phyloP scores from a whole-genome alignment of 2,329 filamentous ascomycete genomes.

The Sporothrix curviconia region DNA sequence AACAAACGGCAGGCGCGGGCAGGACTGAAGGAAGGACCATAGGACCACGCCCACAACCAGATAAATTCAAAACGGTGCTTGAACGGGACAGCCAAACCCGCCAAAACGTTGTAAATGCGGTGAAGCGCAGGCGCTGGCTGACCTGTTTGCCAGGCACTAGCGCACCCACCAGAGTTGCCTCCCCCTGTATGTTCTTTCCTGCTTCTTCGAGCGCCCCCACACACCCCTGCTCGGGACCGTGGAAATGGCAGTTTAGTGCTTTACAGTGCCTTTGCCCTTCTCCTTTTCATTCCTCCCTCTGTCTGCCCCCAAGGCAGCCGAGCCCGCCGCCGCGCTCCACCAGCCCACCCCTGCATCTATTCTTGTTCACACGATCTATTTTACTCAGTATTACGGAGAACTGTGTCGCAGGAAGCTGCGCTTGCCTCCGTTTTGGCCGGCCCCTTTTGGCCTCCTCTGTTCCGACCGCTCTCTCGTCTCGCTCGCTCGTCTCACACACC shows the following conservation, averaged over 20 bases:
- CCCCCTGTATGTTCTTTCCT: background rate
- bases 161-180: conserved; percentile 3
- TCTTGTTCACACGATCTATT: conserved; percentile 17
- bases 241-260: too few relatives aligned
- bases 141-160: background rate
- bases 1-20: conserved; percentile 2
- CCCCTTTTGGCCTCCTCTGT: too few relatives aligned
- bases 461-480: too few relatives aligned
- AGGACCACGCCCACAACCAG: background rate
- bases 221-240: conserved; percentile 1
- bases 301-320: conserved; percentile 7
- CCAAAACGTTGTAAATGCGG: background rate
- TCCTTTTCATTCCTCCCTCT: too few relatives aligned
- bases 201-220: background rate
- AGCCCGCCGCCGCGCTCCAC: background rate
- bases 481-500: background rate
- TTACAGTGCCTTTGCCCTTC: too few relatives aligned
- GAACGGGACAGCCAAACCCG: background rate
- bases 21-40: background rate
- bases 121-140: background rate
- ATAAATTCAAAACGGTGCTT: background rate
- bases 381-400: too few relatives aligned
- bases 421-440: too few relatives aligned
- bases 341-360: too few relatives aligned
- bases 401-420: too few relatives aligned